These are phyloP conservation scores for Amborella trichopoda DNA, from an alignment of 164 flowering plant species.

Conservation along the genomic window DNA sequence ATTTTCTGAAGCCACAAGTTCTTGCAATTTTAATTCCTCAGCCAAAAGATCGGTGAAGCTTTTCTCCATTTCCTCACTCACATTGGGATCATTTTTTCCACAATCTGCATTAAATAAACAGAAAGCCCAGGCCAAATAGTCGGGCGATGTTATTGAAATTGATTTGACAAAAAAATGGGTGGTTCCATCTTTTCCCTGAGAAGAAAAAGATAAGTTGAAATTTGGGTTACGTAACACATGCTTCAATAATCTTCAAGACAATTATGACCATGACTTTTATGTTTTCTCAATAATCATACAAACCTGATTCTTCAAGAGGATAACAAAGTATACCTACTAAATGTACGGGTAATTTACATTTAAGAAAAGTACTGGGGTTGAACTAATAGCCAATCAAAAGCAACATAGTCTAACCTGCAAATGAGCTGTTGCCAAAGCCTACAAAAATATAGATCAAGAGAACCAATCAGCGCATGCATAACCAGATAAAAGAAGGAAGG, in stretches of 20 bases:
- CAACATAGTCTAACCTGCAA: no score
- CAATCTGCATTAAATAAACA: conserved; percentile 30
- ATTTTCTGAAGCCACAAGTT: conserved; percentile 26
- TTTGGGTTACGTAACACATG: background rate
- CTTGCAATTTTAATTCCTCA: conserved; percentile 38
- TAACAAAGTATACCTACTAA: no score
- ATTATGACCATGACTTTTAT: background rate
- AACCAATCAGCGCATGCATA: no score
- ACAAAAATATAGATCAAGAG: no score
- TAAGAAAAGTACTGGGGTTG: no score
- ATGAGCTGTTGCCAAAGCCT: no score
- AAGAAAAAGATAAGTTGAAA: background rate
- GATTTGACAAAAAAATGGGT: background rate
- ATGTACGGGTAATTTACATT: no score
- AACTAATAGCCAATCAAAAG: no score
- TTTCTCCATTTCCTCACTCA: conserved; percentile 38
- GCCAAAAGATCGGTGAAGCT: conserved; percentile 19
- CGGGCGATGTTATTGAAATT: background rate
- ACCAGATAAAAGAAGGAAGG: no score
- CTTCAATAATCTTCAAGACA: background rate
- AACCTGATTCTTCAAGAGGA: no score
- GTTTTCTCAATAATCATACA: background rate
- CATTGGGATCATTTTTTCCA: conserved; percentile 32
- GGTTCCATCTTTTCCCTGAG: background rate
- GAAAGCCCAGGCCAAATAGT: background rate